A percentile compares a stretch with the other conserved stretches of the same genome.
Evolutionary conservation across 1,284 basidiomycete species (phyloP).

Genomic region (Trametes sp.): DNA sequence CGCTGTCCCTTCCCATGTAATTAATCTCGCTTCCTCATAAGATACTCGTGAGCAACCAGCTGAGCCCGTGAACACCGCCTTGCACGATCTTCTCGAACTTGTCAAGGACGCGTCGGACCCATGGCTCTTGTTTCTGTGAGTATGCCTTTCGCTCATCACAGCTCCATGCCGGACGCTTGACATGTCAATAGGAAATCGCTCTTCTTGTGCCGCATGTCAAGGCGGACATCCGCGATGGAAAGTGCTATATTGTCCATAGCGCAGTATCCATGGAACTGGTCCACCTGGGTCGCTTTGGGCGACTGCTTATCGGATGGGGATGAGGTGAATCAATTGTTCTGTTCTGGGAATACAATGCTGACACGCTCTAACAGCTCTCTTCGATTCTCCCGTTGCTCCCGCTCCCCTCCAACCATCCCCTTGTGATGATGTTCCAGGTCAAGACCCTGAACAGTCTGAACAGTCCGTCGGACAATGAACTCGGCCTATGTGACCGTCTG

Average conservation of each 20-base stretch:
- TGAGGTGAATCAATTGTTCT: constrained; percentile 64
- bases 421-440: constrained; percentile 90
- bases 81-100: constrained; percentile 67
- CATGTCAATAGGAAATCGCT: constrained; percentile 70
- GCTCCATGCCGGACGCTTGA: constrained; percentile 19
- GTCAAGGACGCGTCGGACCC: constrained; percentile 74
- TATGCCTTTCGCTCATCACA: constrained; percentile 17
- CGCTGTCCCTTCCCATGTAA: background rate
- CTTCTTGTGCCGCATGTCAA: constrained; percentile 79
- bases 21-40: constrained; percentile 37
- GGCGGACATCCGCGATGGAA: constrained; percentile 89
- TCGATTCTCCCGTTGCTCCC: constrained; percentile 71
- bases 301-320: constrained; percentile 88
- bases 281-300: constrained; percentile 86
- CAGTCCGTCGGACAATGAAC: constrained; percentile 82
- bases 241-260: constrained; percentile 81
- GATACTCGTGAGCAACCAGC: constrained; percentile 79
- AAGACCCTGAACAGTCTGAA: constrained; percentile 92
- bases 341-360: background rate
- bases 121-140: constrained; percentile 87
- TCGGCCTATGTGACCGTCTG: constrained; percentile 81
- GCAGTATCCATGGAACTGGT: constrained; percentile 96
- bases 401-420: constrained; percentile 70
- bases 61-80: constrained; percentile 68
- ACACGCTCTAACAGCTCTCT: constrained; percentile 58